A percentile compares a stretch with the other conserved stretches of the same genome.
Conservation (phyloP, 1,284 basidiomycete genomes). For the Caloboletus inedulis region DNA sequence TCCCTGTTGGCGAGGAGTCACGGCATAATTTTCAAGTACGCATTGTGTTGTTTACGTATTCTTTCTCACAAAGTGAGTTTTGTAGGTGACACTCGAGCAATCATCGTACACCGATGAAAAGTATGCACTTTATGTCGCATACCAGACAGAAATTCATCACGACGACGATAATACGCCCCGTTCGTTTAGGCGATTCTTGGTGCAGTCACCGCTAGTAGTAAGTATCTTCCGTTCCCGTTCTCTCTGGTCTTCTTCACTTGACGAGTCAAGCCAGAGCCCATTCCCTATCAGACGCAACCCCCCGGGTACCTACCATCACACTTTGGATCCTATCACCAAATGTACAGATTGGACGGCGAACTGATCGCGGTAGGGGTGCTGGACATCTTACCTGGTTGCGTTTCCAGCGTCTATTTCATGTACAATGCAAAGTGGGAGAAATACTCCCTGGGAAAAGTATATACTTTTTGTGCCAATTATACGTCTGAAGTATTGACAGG, state of each 20-base stretch:
- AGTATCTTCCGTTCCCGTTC: conserved; percentile 21
- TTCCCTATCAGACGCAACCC: conserved; percentile 51
- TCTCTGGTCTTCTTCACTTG: conserved; percentile 6
- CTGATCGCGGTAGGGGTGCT: conserved; percentile 88
- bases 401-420: conserved; percentile 96
- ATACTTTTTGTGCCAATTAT: not conserved
- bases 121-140: conserved; percentile 70
- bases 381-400: conserved; percentile 86
- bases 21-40: conserved; percentile 55
- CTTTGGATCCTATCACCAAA: conserved; percentile 85
- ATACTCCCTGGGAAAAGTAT: conserved; percentile 81
- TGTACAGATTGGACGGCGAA: conserved; percentile 78
- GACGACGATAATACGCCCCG: conserved; percentile 53
- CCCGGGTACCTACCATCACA: conserved; percentile 60
- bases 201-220: conserved; percentile 74
- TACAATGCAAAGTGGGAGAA: conserved; percentile 80
- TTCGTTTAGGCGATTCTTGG: conserved; percentile 74
- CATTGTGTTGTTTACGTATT: not conserved
- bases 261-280: conserved; percentile 44
- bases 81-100: conserved; percentile 69
- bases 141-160: conserved; percentile 76
- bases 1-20: conserved; percentile 27
- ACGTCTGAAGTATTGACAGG: conserved; percentile 1
- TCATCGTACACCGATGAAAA: conserved; percentile 79
- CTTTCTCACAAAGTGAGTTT: conserved; percentile 1